A percentile compares a stretch with the other conserved stretches of the same genome.
Conservation (phyloP, 176 grass and related monocot species). For the Aegilops bicornis region DNA sequence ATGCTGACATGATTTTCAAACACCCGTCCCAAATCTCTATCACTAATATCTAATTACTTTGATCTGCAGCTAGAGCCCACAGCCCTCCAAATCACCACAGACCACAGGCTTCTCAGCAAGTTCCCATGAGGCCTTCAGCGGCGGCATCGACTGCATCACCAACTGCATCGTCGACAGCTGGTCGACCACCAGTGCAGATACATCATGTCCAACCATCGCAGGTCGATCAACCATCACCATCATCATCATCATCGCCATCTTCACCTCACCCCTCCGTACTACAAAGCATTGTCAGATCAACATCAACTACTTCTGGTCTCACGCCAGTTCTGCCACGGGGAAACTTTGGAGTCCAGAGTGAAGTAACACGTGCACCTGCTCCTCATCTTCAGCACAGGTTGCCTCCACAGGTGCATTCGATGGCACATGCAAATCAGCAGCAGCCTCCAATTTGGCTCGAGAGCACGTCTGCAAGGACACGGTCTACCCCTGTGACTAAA, state of each 20-base stretch:
- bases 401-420: conserved; percentile 13
- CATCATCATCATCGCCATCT: not conserved
- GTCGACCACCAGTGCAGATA: conserved; percentile 19
- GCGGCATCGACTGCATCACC: not conserved
- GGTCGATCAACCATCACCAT: conserved; percentile 15
- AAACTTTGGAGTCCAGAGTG: not conserved
- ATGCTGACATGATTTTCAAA: conserved; percentile 16
- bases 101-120: conserved; percentile 44
- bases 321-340: not conserved
- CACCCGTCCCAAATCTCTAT: not conserved
- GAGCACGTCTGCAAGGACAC: conserved; percentile 16
- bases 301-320: conserved; percentile 22
- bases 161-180: not conserved
- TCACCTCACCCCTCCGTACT: not conserved
- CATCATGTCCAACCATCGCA: conserved; percentile 20
- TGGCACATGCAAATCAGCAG: conserved; percentile 35
- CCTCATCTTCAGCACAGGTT: conserved; percentile 63
- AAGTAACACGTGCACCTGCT: conserved; percentile 47
- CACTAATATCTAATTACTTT: conserved; percentile 25
- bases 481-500: not conserved
- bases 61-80: conserved; percentile 36
- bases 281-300: conserved; percentile 8
- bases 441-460: conserved; percentile 23
- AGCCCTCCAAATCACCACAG: conserved; percentile 29
- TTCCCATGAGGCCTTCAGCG: conserved; percentile 15